Evolutionary conservation across 75 land plant genomes (phyloP).

Genomic region (Selaginella tamariscina): DNA sequence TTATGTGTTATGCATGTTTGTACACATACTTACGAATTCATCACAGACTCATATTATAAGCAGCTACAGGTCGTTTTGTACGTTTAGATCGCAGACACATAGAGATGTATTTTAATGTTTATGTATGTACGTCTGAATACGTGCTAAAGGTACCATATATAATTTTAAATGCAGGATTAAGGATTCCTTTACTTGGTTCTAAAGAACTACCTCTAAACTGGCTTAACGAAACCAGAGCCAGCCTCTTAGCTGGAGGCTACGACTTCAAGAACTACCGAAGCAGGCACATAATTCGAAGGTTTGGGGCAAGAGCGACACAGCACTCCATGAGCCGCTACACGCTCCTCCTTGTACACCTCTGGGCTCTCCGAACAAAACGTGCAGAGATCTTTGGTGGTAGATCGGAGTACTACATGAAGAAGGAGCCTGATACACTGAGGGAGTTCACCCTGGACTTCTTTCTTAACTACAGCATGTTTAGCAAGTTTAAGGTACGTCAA

Average conservation of each 20-base stretch:
- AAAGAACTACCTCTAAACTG: not conserved
- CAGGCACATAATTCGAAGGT: not conserved
- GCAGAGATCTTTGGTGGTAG: not conserved
- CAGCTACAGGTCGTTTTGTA: too few species aligned
- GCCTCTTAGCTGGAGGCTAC: not conserved
- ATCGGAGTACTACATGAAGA: not conserved
- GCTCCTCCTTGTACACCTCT: not conserved
- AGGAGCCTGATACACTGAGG: not conserved
- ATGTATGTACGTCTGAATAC: too few species aligned
- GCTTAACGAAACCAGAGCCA: not conserved
- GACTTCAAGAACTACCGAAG: not conserved
- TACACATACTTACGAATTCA: too few species aligned
- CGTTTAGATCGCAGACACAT: too few species aligned
- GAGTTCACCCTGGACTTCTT: not conserved
- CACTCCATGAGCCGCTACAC: not conserved
- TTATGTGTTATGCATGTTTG: too few species aligned
- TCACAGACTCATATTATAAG: too few species aligned
- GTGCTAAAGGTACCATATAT: too few species aligned
- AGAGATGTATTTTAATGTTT: too few species aligned
- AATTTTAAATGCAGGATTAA: too few species aligned
- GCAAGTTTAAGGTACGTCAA: not conserved
- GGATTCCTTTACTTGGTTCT: not conserved
- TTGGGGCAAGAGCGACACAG: not conserved
- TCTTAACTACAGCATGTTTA: not conserved
- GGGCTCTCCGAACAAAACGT: not conserved